phyloP scores from a whole-genome alignment of 2,329 filamentous ascomycete species.

The Thielaviopsis musarum region DNA sequence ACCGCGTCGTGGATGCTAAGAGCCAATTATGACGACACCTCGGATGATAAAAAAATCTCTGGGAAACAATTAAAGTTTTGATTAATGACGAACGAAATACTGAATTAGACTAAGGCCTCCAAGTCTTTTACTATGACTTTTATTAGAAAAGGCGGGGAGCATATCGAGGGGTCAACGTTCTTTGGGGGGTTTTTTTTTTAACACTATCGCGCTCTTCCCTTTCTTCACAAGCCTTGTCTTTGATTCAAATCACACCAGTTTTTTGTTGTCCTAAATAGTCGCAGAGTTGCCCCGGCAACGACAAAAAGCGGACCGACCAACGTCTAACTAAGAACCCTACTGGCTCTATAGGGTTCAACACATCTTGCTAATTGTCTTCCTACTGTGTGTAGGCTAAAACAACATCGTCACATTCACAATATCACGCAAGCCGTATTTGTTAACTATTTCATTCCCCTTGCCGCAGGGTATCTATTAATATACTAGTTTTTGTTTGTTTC shows the following conservation, averaged over 20 bases:
- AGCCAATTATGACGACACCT: neutral
- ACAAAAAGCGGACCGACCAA: neutral
- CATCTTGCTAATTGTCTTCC: neutral
- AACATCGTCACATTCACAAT: neutral
- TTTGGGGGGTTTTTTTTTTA: too few species aligned
- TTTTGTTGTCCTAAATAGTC: neutral
- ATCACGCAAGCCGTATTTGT: neutral
- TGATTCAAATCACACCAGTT: neutral
- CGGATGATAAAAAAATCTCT: neutral
- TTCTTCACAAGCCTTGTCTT: neutral
- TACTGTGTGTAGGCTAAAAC: neutral
- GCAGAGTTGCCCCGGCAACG: neutral
- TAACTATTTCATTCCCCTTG: conserved; percentile 8
- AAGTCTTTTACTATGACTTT: too few species aligned
- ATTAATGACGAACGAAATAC: neutral
- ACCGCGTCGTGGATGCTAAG: neutral
- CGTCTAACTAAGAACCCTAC: neutral
- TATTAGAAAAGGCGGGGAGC: neutral
- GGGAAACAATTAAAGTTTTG: neutral
- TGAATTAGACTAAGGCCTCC: too few species aligned
- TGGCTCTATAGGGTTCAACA: neutral
- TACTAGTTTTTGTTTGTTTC: conserved; percentile 4
- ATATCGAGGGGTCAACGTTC: neutral
- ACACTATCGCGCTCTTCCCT: too few species aligned
- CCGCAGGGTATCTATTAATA: conserved; percentile 11